Base-by-base conservation (phyloP, 2,329 filamentous ascomycete species). In the Trematosphaeria pertusa region DNA sequence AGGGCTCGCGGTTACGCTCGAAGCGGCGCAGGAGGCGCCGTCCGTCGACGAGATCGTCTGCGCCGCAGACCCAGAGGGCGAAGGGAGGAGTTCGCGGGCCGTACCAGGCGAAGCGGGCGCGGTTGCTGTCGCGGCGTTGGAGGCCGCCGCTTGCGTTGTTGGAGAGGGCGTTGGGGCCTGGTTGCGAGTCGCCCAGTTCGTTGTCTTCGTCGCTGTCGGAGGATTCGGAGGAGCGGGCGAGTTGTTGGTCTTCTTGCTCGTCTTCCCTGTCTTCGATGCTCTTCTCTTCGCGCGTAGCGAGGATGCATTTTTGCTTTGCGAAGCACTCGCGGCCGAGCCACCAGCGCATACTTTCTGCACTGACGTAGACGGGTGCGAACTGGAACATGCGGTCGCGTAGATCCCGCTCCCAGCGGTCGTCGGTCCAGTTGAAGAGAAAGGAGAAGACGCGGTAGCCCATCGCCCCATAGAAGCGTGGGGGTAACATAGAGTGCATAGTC, bases 311-410 rank as follows among this genome's bases (percentile, higher is more conserved):
- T 62, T 96, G 90, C 59, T 81, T 85, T 19, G 84, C 87, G 63
- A 96, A 97, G 58, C 91, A 91, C 60, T 94, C 90, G 3, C 87
- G 78, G 0, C 92, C 93, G 0, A 97, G 80, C 93, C 93, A 97
- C 93, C 93, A 97, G 5, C 90, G 81, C 90, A 97, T 96, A 48
- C 86, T 87, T 73, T 97, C 91, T 1, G 90, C 83, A 59, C 87
- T 91, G 39, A 97, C 90, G 62, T 95, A 96, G 0, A 96, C 90
- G 1, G 93, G 93, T 0, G 91, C 86, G 58, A 96, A 97, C 62
- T 94, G 90, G 69, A 97, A 97, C 81, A 95, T 87, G 32, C 93
- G 86, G 65, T 90, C 76, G 48, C 89, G 80, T 11, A 96, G 74
- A 5, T 81, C 89, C 7, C 85, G 83, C 53, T 97, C 93, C 93